Evolutionary conservation across 164 flowering plant species (phyloP).

Genomic region (Nelumbo lutea): DNA sequence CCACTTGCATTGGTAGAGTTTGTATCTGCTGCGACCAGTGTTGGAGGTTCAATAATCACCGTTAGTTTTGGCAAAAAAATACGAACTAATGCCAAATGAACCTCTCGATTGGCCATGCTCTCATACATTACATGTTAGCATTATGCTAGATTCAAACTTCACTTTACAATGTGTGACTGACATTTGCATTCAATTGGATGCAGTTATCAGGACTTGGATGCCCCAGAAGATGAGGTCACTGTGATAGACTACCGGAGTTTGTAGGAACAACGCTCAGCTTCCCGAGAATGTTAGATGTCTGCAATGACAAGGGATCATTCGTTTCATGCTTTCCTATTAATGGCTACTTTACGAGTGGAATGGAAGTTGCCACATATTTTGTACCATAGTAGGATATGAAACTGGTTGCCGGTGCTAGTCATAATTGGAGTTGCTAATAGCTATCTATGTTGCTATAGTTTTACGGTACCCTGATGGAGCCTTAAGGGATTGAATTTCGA

Average conservation of each 20-base stretch:
- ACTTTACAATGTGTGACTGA: background rate
- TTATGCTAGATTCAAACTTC: background rate
- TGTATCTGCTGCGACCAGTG: too few relatives aligned
- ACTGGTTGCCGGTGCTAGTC: background rate
- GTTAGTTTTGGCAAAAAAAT: too few relatives aligned
- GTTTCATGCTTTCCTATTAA: background rate
- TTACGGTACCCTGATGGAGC: background rate
- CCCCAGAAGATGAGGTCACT: slow-evolving; percentile 97
- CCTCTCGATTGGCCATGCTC: too few relatives aligned
- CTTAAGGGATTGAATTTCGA: too few relatives aligned
- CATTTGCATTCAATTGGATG: slow-evolving; percentile 17
- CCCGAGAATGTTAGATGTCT: too few relatives aligned
- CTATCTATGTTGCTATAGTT: background rate
- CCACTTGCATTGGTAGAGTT: too few relatives aligned
- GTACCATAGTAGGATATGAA: too few relatives aligned
- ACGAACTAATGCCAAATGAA: too few relatives aligned
- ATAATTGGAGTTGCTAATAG: background rate
- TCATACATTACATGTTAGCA: too few relatives aligned
- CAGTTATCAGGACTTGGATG: slow-evolving; percentile 98
- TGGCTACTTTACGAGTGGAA: background rate
- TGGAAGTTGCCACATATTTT: too few relatives aligned
- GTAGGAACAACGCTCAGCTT: slow-evolving; percentile 18
- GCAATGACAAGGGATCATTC: background rate
- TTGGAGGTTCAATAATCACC: too few relatives aligned
- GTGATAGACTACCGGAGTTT: slow-evolving; percentile 96